Evolutionary conservation across 768 basidiomycete genomes (phyloP), one percentile per base, ranked within the genome.

Genomic region (Polyporus arcularius): DNA sequence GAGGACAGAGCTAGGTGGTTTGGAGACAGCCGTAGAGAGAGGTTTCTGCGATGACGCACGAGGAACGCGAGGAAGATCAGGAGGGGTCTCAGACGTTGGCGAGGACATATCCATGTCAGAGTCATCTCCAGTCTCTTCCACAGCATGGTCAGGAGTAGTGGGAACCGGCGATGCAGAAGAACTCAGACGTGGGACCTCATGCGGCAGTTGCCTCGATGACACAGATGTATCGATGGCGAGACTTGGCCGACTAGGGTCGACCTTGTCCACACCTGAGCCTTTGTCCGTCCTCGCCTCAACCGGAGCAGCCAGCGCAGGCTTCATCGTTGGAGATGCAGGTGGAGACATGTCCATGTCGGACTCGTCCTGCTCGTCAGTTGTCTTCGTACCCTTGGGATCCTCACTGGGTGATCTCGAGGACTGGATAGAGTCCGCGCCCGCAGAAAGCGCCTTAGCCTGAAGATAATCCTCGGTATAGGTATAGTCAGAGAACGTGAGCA

Each of bases 331-430:
- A 43, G 62, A 57, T 49, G 57, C 57, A 47, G 57, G 57, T 49
- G 62, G 62, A 40, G 57, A 63, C 62, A 58, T 63, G 30, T 63
- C 62, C 57, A 67, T 64, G 51, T 67, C 66, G 4, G 60, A 64
- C 16, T 63, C 65, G 4, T 53, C 65, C 9, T 32, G 21, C 7
- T 52, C 50, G 35, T 35, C n/a, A 4, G 31, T 9, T 21, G 16
- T 21, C 43, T 45, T 45, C 28, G 26, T 12, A 10, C 12, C 46
- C 18, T 48, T 28, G 18, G 46, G 21, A 11, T 18, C 46, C 21
- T 48, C 21, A 9, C 12, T 26, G 26, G 50, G 31, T 15, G 50
- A 39, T 32, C 38, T 15, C 10, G 50, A 52, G 6, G 50, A 52
- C 15, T n/a, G 5, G 30, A 52, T 52, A 9, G 50, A 52, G 9